Evolutionary conservation across 2,329 filamentous ascomycete genomes (phyloP).

Genomic region (Xylariaceae sp.): DNA sequence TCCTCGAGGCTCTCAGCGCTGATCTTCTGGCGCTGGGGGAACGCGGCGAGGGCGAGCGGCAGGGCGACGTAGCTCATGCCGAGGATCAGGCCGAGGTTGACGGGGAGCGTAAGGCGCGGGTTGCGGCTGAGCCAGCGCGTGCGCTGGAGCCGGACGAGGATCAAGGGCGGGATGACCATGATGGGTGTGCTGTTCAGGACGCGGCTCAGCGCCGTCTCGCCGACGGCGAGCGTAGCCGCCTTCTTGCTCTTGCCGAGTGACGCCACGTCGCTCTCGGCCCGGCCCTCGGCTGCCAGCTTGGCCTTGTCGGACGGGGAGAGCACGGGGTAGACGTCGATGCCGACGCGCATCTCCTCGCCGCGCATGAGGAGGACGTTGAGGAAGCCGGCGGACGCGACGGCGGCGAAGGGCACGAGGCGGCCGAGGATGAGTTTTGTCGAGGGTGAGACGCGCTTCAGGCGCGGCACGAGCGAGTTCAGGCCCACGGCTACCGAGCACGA

Average conservation of each 20-base stretch:
- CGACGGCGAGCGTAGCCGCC: slow-evolving; percentile 83
- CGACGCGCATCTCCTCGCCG: slow-evolving; percentile 85
- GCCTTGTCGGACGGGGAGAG: slow-evolving; percentile 64
- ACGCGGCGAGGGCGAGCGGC: slow-evolving; percentile 82
- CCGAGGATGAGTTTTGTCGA: slow-evolving; percentile 70
- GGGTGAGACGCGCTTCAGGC: slow-evolving; percentile 70
- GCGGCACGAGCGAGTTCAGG: slow-evolving; percentile 82
- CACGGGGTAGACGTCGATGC: slow-evolving; percentile 88
- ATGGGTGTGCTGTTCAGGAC: slow-evolving; percentile 93
- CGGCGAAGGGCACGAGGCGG: slow-evolving; percentile 92
- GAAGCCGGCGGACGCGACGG: slow-evolving; percentile 83
- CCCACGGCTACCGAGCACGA: slow-evolving; percentile 92
- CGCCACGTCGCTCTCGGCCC: slow-evolving; percentile 58
- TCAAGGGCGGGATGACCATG: slow-evolving; percentile 89
- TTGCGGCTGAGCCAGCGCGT: slow-evolving; percentile 74
- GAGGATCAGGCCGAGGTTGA: slow-evolving; percentile 85
- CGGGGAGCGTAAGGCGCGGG: slow-evolving; percentile 69
- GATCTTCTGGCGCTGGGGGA: slow-evolving; percentile 85
- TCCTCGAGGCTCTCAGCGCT: slow-evolving; percentile 70
- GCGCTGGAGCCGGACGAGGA: slow-evolving; percentile 79
- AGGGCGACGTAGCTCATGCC: slow-evolving; percentile 82
- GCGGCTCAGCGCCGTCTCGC: slow-evolving; percentile 84
- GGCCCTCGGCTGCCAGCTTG: slow-evolving; percentile 50
- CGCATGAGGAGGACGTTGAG: slow-evolving; percentile 98
- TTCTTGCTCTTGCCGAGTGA: slow-evolving; percentile 82